These are phyloP conservation scores for Saksenaea vasiformis DNA, from an alignment of 371 early-diverging fungal species.

Conservation along the genomic window DNA sequence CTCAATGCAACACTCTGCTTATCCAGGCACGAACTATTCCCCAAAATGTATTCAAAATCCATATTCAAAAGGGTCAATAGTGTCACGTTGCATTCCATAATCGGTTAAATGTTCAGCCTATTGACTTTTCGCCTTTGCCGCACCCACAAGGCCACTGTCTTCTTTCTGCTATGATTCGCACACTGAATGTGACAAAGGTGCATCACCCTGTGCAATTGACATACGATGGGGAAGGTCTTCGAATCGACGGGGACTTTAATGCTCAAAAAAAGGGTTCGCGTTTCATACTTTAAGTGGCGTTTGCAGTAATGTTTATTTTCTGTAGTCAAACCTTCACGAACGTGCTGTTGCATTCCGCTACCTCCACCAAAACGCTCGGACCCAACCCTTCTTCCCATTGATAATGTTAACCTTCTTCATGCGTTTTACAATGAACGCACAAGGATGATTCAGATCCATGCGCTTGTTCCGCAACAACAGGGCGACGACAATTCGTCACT, in stretches of 20 bases:
- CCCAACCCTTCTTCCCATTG: conserved; percentile 43
- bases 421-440: conserved; percentile 24
- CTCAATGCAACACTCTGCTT: too few relatives aligned
- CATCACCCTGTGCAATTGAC: conserved; percentile 35
- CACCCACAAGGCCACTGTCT: not conserved
- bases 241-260: conserved; percentile 47
- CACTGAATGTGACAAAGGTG: conserved; percentile 33
- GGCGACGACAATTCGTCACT: conserved; percentile 30
- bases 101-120: too few relatives aligned
- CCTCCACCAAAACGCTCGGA: conserved; percentile 28
- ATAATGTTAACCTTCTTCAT: conserved; percentile 31
- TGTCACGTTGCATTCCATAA: too few relatives aligned
- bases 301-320: not conserved
- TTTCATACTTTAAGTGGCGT: not conserved
- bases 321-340: conserved; percentile 14
- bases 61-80: too few relatives aligned
- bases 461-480: conserved; percentile 41
- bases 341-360: conserved; percentile 31
- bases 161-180: conserved; percentile 28
- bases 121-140: too few relatives aligned
- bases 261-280: conserved; percentile 33
- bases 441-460: conserved; percentile 32
- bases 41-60: too few relatives aligned
- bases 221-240: conserved; percentile 46
- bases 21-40: too few relatives aligned